These are phyloP conservation scores for Boletus sensibilis DNA, from an alignment of 768 basidiomycete genomes.

Conservation along the genomic window DNA sequence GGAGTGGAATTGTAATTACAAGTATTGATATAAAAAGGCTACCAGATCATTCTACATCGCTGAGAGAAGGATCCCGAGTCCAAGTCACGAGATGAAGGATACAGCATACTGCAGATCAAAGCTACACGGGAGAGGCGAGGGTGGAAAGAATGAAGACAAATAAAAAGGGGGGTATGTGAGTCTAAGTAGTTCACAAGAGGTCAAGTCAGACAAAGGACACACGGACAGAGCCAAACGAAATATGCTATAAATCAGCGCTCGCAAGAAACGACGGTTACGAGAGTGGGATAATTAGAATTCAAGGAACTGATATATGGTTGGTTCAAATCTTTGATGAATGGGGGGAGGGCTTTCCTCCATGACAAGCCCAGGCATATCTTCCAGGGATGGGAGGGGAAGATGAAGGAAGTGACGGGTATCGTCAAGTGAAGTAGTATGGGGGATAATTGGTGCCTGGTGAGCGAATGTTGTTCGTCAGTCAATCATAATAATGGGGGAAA, in stretches of 20 bases:
- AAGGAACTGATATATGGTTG: conserved; percentile 67
- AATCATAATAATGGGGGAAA: background rate
- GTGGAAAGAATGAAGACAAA: conserved; percentile 1
- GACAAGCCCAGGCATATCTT: conserved; percentile 78
- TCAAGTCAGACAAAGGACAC: conserved; percentile 3
- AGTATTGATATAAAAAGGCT: conserved; percentile 1
- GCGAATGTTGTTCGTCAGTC: conserved; percentile 4
- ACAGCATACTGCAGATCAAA: conserved; percentile 30
- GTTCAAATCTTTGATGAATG: conserved; percentile 63
- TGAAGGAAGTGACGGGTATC: conserved; percentile 87
- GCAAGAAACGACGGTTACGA: conserved; percentile 8
- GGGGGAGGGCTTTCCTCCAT: conserved; percentile 58
- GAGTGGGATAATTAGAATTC: conserved; percentile 56
- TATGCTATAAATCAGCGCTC: conserved; percentile 30
- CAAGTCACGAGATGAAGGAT: conserved; percentile 18
- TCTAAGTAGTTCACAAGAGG: background rate
- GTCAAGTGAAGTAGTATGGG: conserved; percentile 73
- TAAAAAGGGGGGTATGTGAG: conserved; percentile 9
- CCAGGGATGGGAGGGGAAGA: conserved; percentile 69
- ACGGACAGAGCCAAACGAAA: conserved; percentile 5
- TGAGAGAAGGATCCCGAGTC: conserved; percentile 3
- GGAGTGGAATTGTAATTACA: conserved; percentile 7
- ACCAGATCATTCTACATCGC: conserved; percentile 12
- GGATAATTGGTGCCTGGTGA: conserved; percentile 79
- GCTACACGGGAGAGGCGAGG: conserved; percentile 26